Evolutionary conservation across 2,329 filamentous ascomycete genomes (phyloP), one percentile per base, ranked within the genome.

Genomic region (Xylariaceae sp.): DNA sequence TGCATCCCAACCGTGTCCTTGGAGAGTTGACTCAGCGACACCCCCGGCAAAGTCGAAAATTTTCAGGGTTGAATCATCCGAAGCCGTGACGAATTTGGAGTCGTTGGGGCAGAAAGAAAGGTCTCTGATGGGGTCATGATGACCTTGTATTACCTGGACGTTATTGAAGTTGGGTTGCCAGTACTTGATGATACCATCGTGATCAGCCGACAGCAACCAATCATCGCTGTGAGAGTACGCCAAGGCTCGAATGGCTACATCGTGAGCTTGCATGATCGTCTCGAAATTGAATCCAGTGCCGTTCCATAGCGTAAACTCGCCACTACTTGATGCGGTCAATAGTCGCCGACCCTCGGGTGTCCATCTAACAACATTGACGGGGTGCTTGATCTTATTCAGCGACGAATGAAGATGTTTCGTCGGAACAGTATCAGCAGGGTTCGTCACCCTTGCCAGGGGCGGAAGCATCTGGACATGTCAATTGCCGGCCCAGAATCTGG

Each of bases 161-260:
- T 97, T 96, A 74, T 98, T 97, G 71, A 98, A 96, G 64, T 97
- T 98, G 24, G 91, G 89, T 64, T 96, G 89, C 88, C 91, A 97
- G 68, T 98, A 98, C 69, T 97, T 97, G 66, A 98, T 85, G 48
- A 93, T 78, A 42, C 93, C 93, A 54, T 93, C 89, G 64, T 97
- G 90, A 61, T 97, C 93, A 39, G 88, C 90, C 7, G 93, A 97
- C 40, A 98, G 79, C 11, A 98, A 74, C 91, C 93, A 98, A 67
- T 98, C 93, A 60, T 95, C 88, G 55, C 87, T 94, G 65, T 97
- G 88, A 2, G 93, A 95, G 71, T 95, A 98, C 50, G 82, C 81
- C 34, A 90, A 74, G 9, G 86, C 83, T 53, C 89, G 80, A 51
- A 95, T 89, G 29, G 88, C 87, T 41, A 83, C 82, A 65, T 96